Percentiles rank a stretch among this genome's conserved stretches.
phyloP scores from a whole-genome alignment of 176 grass and related monocot genomes.

The Tillandsia fasciculata region DNA sequence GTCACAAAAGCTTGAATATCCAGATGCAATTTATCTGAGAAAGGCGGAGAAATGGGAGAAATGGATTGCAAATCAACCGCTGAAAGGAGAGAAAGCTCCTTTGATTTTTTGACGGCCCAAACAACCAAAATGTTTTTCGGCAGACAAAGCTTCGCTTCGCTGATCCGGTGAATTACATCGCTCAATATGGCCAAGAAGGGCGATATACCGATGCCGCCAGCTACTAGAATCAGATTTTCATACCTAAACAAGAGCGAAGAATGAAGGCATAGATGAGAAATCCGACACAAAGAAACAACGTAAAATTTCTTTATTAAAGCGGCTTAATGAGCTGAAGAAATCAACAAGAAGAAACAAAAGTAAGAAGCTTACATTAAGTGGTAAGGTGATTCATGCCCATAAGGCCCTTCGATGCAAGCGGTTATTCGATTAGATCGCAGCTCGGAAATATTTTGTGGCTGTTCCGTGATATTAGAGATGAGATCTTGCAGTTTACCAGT shows the following conservation, averaged over 20 bases:
- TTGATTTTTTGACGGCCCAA: conserved; percentile 86
- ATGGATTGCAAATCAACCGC: conserved; percentile 51
- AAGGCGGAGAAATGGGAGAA: conserved; percentile 41
- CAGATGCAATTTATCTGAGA: conserved; percentile 50
- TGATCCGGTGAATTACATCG: conserved; percentile 72
- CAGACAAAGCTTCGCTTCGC: conserved; percentile 48
- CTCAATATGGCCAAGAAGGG: conserved; percentile 86
- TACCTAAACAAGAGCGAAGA: conserved; percentile 37
- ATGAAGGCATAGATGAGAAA: background rate
- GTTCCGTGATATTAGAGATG: conserved; percentile 40
- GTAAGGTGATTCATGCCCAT: conserved; percentile 90
- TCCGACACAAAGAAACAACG: background rate
- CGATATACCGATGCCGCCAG: conserved; percentile 87
- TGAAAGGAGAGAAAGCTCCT: conserved; percentile 77
- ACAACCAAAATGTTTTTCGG: conserved; percentile 78
- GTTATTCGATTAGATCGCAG: conserved; percentile 37
- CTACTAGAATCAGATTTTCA: conserved; percentile 94
- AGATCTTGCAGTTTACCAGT: conserved; percentile 56
- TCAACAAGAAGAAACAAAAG: background rate
- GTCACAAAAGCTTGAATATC: conserved; percentile 81
- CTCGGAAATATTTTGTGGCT: conserved; percentile 20
- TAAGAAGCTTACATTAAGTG: conserved; percentile 75
- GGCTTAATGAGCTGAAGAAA: no score
- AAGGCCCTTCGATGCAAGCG: conserved; percentile 80
- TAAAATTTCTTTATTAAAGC: no score